Evolutionary conservation across 2,329 filamentous ascomycete genomes (phyloP).

Genomic region (Juglanconis juglandina): DNA sequence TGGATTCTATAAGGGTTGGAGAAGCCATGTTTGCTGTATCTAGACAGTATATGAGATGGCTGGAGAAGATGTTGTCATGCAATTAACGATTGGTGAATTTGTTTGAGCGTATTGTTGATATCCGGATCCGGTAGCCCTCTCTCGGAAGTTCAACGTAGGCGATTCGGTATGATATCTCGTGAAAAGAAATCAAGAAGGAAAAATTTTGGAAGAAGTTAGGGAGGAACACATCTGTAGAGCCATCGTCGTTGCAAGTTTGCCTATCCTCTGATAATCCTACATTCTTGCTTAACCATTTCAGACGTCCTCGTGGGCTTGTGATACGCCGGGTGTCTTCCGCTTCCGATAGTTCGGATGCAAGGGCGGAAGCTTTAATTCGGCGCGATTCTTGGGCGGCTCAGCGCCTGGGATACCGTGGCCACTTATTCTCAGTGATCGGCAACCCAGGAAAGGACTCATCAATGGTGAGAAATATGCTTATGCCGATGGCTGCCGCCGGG

Average conservation of each 20-base stretch:
- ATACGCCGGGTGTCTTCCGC: conserved; percentile 1
- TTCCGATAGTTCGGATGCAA: conserved; percentile 15
- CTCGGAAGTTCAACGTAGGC: not conserved
- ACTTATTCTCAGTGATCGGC: not conserved
- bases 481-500: not conserved
- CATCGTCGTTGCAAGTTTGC: not conserved
- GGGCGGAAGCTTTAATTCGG: conserved; percentile 10
- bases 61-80: not conserved
- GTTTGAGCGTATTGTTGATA: not conserved
- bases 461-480: not conserved
- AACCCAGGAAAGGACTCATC: not conserved
- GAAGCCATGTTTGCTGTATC: conserved; percentile 14
- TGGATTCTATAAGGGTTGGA: conserved; percentile 2
- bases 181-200: not conserved
- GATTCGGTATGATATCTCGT: no score
- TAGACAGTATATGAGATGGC: not conserved
- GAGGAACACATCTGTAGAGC: not conserved
- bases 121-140: not conserved
- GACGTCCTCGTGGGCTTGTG: conserved; percentile 1
- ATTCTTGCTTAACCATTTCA: not conserved
- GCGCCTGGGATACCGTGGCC: not conserved
- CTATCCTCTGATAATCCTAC: not conserved
- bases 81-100: not conserved
- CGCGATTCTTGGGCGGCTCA: not conserved
- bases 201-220: not conserved